phyloP scores from a whole-genome alignment of 2,329 filamentous ascomycete genomes.

The Aureobasidium melanogenum region DNA sequence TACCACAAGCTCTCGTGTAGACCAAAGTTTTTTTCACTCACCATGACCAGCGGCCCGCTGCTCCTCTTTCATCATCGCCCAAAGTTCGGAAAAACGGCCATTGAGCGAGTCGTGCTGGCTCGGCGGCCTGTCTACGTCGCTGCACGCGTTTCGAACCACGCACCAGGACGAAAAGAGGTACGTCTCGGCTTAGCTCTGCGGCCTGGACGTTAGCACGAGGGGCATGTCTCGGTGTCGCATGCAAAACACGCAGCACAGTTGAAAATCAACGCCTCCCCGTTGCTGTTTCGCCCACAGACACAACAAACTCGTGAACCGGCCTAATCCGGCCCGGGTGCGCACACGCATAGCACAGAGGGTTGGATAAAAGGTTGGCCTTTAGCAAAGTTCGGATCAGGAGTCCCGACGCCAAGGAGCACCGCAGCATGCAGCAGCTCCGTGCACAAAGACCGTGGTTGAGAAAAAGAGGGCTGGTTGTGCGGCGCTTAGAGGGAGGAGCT shows the following conservation, averaged over 20 bases:
- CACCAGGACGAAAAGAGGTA: not conserved
- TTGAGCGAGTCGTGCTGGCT: not conserved
- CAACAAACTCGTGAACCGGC: slow-evolving; percentile 1
- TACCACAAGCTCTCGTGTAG: slow-evolving; percentile 4
- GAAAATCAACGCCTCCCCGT: not conserved
- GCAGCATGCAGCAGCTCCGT: not conserved
- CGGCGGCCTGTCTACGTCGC: not conserved
- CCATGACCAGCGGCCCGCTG: not conserved
- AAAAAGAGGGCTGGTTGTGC: not conserved
- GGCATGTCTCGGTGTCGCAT: slow-evolving; percentile 8
- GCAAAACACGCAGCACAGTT: slow-evolving; percentile 10
- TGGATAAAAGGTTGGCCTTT: not conserved
- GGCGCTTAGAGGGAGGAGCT: not conserved
- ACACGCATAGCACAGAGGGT: not conserved
- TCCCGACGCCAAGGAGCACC: slow-evolving; percentile 3
- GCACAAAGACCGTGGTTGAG: not conserved
- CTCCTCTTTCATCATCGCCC: slow-evolving; percentile 10
- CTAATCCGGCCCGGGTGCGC: not conserved
- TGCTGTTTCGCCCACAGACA: slow-evolving; percentile 6
- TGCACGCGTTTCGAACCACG: slow-evolving; percentile 5
- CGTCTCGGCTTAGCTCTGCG: not conserved
- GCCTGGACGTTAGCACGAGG: not conserved
- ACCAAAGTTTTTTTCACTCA: not conserved
- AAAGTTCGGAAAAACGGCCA: slow-evolving; percentile 1
- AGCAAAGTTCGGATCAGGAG: slow-evolving; percentile 1